phyloP scores from a whole-genome alignment of 441 rosid genomes.

The Erysimum pusillum region DNA sequence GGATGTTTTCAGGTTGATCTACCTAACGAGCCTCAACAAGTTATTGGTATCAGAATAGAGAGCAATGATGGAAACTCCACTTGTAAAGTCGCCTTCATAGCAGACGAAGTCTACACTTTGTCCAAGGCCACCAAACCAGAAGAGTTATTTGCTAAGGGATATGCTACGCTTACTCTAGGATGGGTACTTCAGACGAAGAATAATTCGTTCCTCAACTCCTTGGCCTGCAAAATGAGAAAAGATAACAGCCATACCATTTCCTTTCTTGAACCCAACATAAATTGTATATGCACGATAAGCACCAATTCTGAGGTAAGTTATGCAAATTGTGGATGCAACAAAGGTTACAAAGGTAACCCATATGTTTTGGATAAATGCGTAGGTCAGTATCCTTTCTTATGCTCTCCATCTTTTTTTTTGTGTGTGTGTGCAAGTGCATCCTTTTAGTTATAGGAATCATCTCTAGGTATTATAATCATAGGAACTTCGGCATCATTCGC shows the following conservation, averaged over 20 bases:
- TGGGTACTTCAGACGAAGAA: conserved; percentile 21
- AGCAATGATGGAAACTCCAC: conserved; percentile 14
- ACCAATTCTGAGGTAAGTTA: background rate
- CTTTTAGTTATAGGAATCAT: background rate
- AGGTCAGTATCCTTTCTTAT: conserved; percentile 31
- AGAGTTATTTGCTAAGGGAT: conserved; percentile 14
- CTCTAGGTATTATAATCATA: background rate
- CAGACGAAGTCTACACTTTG: conserved; percentile 13
- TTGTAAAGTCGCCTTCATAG: conserved; percentile 41
- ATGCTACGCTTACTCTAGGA: conserved; percentile 1
- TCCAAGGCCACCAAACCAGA: background rate
- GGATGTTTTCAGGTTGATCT: conserved; percentile 29
- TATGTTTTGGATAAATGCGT: conserved; percentile 39
- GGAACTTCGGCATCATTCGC: too few relatives aligned
- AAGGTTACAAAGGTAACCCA: conserved; percentile 44
- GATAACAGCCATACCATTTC: background rate
- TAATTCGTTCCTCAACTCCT: background rate
- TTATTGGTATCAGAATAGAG: conserved; percentile 19
- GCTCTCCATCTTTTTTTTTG: background rate
- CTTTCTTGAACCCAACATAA: background rate
- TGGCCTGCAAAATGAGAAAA: conserved; percentile 9
- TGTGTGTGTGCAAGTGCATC: background rate
- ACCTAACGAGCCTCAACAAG: conserved; percentile 10
- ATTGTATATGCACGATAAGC: background rate
- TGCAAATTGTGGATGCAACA: conserved; percentile 16